Evolutionary conservation across 805 yeast species (phyloP), one percentile per base, ranked within the genome.

Genomic region (Candida vartiovaarae): DNA sequence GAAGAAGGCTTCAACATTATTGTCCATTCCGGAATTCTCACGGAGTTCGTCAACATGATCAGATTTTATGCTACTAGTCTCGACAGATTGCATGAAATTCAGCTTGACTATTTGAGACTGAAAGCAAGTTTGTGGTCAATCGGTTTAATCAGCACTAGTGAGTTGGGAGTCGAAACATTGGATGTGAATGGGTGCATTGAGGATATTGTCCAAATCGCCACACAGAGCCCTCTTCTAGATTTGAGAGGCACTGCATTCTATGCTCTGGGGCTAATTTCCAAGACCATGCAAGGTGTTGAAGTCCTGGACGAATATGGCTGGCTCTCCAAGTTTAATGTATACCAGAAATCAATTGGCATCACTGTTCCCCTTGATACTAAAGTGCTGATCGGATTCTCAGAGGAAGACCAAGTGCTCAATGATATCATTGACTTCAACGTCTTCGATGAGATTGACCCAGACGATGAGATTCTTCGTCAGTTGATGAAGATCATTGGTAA

Each of bases 101-200:
- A 57, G 6, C 68, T 70, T 6, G 62, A 64, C 20, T 46, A 68
- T 20, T 31, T 66, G 7, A 72, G 71, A 48, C 61, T 91, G 26
- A 87, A 86, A 56, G 85, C 90, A 8, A 76, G 83, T 31, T 54
- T 91, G 32, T 91, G 97, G 97, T 81, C 95, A 2, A 70, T 87
- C 31, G 97, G 96, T 0, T 80, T 82, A 54, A 78, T 90, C 29
- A 90, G 90, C 2, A 76, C 89, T 1, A 76, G 88, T 1, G 74
- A 74, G 8, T 65, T 72, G 41, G 97, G 97, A 0, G 78, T 84
- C 15, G 66, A 72, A 15, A 64, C 82, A 36, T 53, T 80, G 32
- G 86, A 80, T 46, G 71, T 71, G 31, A 68, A 64, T 48, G 74
- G 75, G 2, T 63, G 78, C 44, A 69, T 78, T 33, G 70, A 71